Conservation (phyloP, 2,329 filamentous ascomycete genomes). For the Colletotrichum sp. region DNA sequence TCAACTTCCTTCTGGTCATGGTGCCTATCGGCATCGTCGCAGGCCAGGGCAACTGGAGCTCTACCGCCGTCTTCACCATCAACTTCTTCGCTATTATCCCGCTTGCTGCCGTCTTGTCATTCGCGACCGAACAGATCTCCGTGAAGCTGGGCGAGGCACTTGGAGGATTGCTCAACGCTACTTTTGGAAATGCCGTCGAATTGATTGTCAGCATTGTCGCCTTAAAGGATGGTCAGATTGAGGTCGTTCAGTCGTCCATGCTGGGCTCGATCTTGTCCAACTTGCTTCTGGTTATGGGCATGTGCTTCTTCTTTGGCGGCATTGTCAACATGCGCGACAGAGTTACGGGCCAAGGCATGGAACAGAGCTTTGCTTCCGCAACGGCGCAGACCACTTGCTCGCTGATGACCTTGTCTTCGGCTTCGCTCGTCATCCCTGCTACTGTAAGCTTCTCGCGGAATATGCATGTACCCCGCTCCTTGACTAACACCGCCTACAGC, state of each 20-base stretch:
- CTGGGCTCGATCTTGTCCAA: conserved; percentile 95
- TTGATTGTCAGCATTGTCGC: conserved; percentile 91
- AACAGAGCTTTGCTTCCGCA: conserved; percentile 77
- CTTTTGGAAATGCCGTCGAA: conserved; percentile 82
- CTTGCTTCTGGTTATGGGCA: conserved; percentile 83
- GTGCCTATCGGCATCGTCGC: conserved; percentile 77
- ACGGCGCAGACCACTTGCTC: conserved; percentile 80
- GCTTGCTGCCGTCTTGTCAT: conserved; percentile 74
- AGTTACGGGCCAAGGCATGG: conserved; percentile 59
- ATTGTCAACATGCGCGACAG: conserved; percentile 62
- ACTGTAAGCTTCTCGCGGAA: conserved; percentile 50
- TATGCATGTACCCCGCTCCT: background rate
- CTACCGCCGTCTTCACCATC: conserved; percentile 73
- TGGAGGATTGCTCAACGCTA: conserved; percentile 77
- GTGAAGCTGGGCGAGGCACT: conserved; percentile 75
- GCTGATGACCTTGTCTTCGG: conserved; percentile 76
- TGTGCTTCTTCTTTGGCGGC: conserved; percentile 80
- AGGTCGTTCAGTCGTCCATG: conserved; percentile 98
- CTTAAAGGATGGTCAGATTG: conserved; percentile 82
- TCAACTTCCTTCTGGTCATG: conserved; percentile 75
- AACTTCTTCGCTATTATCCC: conserved; percentile 86
- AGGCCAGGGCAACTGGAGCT: conserved; percentile 65
- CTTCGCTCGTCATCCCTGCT: conserved; percentile 80
- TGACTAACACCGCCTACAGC: conserved; percentile 38
- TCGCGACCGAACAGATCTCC: conserved; percentile 80